These are phyloP conservation scores for Heritiera fomes DNA, from an alignment of 345 rosid species.

Conservation along the genomic window DNA sequence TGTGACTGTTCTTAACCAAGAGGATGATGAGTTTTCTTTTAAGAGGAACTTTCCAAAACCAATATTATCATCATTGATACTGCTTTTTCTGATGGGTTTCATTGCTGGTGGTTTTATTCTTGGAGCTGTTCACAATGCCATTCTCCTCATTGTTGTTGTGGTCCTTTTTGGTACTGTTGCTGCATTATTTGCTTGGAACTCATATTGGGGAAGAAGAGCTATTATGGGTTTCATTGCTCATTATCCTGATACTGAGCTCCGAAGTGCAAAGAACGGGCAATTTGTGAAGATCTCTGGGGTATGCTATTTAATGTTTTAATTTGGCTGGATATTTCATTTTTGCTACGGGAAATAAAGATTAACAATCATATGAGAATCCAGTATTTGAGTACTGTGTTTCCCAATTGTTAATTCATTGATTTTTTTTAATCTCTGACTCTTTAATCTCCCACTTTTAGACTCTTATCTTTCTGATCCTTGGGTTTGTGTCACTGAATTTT, in stretches of 20 bases:
- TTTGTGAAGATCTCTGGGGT: conserved; percentile 98
- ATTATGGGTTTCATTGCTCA: conserved; percentile 64
- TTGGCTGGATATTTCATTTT: conserved; percentile 12
- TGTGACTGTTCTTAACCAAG: conserved; percentile 62
- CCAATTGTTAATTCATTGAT: background rate
- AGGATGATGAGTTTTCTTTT: conserved; percentile 65
- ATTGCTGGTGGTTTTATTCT: conserved; percentile 83
- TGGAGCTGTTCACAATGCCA: conserved; percentile 84
- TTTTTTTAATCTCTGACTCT: background rate
- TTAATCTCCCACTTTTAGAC: background rate
- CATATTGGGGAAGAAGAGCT: conserved; percentile 71
- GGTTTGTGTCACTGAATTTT: background rate
- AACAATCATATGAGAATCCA: background rate
- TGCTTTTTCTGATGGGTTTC: conserved; percentile 76
- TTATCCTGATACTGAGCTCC: conserved; percentile 88
- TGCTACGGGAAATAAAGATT: background rate
- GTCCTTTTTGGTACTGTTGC: conserved; percentile 62
- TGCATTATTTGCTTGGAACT: conserved; percentile 77
- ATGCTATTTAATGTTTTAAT: conserved; percentile 28
- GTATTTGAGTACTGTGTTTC: background rate
- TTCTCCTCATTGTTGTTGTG: conserved; percentile 74
- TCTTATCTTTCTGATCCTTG: background rate
- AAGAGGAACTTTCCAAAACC: conserved; percentile 71
- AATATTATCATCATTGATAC: conserved; percentile 66
- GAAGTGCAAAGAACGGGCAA: conserved; percentile 95